Evolutionary conservation across 768 basidiomycete species (phyloP).

Genomic region (Termitomyces sp.): DNA sequence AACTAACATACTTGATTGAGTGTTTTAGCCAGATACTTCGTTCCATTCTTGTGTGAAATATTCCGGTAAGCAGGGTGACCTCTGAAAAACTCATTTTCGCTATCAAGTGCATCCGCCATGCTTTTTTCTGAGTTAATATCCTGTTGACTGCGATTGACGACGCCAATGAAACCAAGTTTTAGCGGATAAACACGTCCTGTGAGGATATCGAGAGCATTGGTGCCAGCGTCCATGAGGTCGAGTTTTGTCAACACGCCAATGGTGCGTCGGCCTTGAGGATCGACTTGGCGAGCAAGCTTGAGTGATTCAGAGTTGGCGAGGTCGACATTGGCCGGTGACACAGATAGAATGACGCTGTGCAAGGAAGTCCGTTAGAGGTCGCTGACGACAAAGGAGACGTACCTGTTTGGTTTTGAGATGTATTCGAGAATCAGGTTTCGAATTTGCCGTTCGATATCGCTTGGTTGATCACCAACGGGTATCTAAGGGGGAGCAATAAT

Average conservation of each 20-base stretch:
- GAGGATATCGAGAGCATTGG: conserved; percentile 93
- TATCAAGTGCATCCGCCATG: conserved; percentile 78
- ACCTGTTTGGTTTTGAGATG: conserved; percentile 96
- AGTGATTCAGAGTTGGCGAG: conserved; percentile 98
- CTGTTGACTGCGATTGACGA: conserved; percentile 96
- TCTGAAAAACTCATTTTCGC: conserved; percentile 88
- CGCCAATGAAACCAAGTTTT: conserved; percentile 96
- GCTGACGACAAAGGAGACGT: conserved; percentile 13
- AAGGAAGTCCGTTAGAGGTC: not conserved
- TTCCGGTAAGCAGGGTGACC: conserved; percentile 90
- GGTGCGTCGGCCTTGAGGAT: conserved; percentile 93
- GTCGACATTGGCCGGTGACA: conserved; percentile 97
- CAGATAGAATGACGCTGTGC: conserved; percentile 89
- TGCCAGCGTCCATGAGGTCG: conserved; percentile 99
- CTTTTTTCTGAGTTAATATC: conserved; percentile 89
- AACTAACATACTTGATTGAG: conserved; percentile 73
- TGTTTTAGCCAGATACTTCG: conserved; percentile 87
- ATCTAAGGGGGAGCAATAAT: conserved; percentile 44
- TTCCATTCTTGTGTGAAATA: conserved; percentile 97
- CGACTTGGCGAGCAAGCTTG: conserved; percentile 92
- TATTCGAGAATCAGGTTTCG: conserved; percentile 93
- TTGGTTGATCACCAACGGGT: conserved; percentile 94
- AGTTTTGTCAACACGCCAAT: conserved; percentile 97
- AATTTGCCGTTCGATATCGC: conserved; percentile 97
- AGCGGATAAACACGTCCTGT: conserved; percentile 97